Evolutionary conservation across 2,329 filamentous ascomycete species (phyloP).

Genomic region (Stagonosporopsis chrysanthemi): DNA sequence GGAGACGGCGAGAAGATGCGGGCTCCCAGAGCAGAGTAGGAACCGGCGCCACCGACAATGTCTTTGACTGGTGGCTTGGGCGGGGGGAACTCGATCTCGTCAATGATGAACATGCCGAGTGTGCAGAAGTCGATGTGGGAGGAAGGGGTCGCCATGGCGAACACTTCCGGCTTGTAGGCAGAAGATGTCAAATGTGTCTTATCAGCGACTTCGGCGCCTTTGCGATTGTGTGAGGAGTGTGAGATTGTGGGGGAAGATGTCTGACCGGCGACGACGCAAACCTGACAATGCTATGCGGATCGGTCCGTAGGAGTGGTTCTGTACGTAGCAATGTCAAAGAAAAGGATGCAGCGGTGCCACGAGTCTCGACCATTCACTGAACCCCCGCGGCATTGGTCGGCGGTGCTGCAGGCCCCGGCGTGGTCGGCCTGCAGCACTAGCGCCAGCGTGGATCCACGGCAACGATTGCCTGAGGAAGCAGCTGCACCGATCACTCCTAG

Average conservation of each 20-base stretch:
- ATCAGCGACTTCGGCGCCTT: slow-evolving; percentile 5
- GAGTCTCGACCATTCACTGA: slow-evolving; percentile 8
- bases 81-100: slow-evolving; percentile 87
- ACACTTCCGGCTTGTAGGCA: neutral
- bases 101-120: slow-evolving; percentile 70
- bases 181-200: neutral
- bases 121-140: slow-evolving; percentile 63
- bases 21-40: slow-evolving; percentile 86
- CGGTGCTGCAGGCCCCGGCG: slow-evolving; percentile 5
- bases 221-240: neutral
- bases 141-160: neutral
- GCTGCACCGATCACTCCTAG: slow-evolving; percentile 8
- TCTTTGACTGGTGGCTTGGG: slow-evolving; percentile 73
- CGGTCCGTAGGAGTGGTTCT: neutral
- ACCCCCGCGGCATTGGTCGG: slow-evolving; percentile 16
- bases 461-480: slow-evolving; percentile 4
- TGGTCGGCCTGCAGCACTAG: slow-evolving; percentile 15
- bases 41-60: slow-evolving; percentile 86
- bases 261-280: neutral
- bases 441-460: slow-evolving; percentile 6
- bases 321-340: neutral
- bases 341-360: neutral
- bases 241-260: neutral
- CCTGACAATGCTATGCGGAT: neutral
- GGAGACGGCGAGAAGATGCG: slow-evolving; percentile 80